Conservation (phyloP, 495 filamentous ascomycete species). For the Oleoguttula mirabilis region DNA sequence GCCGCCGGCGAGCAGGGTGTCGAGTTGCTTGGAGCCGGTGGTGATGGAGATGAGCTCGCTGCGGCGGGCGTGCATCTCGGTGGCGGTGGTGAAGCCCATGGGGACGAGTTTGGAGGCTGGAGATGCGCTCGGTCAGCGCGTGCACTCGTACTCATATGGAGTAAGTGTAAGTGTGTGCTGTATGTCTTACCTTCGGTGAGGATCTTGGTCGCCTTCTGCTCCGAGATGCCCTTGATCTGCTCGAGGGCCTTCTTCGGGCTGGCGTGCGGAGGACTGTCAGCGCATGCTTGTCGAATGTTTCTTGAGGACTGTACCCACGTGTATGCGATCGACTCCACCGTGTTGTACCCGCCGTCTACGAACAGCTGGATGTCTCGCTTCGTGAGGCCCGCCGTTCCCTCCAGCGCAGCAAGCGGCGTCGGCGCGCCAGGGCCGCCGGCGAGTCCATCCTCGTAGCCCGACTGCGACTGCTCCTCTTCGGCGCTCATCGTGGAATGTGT, state of each 20-base stretch:
- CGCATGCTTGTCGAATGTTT: no score
- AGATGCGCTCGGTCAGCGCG: no score
- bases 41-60: slow-evolving; percentile 96
- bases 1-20: slow-evolving; percentile 87
- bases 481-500: slow-evolving; percentile 43
- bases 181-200: slow-evolving; percentile 61
- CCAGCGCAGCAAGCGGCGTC: slow-evolving; percentile 77
- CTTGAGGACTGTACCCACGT: slow-evolving; percentile 39
- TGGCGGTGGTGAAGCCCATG: slow-evolving; percentile 98
- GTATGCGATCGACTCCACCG: slow-evolving; percentile 89
- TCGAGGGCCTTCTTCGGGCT: slow-evolving; percentile 73
- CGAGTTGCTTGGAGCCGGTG: slow-evolving; percentile 90
- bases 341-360: slow-evolving; percentile 84
- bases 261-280: slow-evolving; percentile 7
- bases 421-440: slow-evolving; percentile 80
- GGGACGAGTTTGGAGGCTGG: slow-evolving; percentile 88
- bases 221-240: slow-evolving; percentile 93
- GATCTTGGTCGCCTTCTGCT: slow-evolving; percentile 90
- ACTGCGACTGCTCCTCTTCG: slow-evolving; percentile 47
- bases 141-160: no score
- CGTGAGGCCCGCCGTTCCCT: slow-evolving; percentile 79
- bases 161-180: no score
- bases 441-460: slow-evolving; percentile 46
- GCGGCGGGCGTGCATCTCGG: slow-evolving; percentile 93
- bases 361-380: slow-evolving; percentile 87